Base-by-base conservation (phyloP, 202 grass and related monocot species). In the Panicum virgatum region DNA sequence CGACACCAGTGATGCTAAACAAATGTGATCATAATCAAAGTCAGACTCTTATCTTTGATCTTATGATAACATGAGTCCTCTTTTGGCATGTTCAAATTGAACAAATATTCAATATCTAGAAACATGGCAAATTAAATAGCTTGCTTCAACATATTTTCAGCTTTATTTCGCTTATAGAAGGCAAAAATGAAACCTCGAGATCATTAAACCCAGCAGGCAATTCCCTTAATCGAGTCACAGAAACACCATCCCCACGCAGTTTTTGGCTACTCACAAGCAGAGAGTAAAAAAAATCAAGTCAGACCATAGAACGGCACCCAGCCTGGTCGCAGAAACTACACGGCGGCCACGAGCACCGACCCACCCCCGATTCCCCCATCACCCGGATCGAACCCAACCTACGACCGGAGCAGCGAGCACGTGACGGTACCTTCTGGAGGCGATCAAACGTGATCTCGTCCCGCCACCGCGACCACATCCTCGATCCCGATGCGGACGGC, bases 361-460 rank as follows among this genome's bases (percentile, higher is more conserved):
- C 32, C 15, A 67, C 34, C 79, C 65, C 72, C 3, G 61, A 89
- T 73, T 60, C 43, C 62, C n/a, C 62, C 50, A 45, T 16, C 8
- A 56, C 83, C 62, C 48, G 83, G 80, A 77, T 75, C 82, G 34
- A 97, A 72, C 15, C 66, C 46, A 69, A 14, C 62, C 14, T 12
- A 44, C 77, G n/a, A n/a, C n/a, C n/a, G n/a, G n/a, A n/a, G n/a
- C n/a, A n/a, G n/a, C n/a, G n/a, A n/a, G n/a, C n/a, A n/a, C n/a
- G n/a, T n/a, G n/a, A n/a, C n/a, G n/a, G n/a, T n/a, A n/a, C n/a
- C n/a, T n/a, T n/a, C n/a, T 95, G 96, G 36, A 98, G 92, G 66
- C 88, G 90, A 93, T 98, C 96, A 77, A 95, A 88, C 74, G 96
- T 93, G 92, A 98, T 92, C 84, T 94, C 88, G 72, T 98, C 90